Evolutionary conservation across 2,329 filamentous ascomycete species (phyloP).

Genomic region (Sporothrix pallida): DNA sequence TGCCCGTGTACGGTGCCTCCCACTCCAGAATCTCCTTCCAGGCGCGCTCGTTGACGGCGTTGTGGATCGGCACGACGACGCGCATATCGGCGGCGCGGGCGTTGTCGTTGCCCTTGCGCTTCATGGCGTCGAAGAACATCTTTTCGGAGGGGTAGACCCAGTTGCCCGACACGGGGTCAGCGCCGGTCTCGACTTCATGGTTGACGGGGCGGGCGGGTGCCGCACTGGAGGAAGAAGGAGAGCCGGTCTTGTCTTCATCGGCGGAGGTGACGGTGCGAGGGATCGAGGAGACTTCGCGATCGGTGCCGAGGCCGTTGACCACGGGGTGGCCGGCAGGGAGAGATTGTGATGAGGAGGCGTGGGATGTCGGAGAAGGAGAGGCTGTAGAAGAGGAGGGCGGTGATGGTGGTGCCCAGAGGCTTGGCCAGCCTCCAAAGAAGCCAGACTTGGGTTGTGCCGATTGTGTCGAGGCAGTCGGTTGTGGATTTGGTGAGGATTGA

Average conservation of each 20-base stretch:
- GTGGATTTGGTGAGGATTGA: slow-evolving; percentile 31
- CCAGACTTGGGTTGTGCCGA: slow-evolving; percentile 4
- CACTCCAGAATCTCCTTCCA: slow-evolving; percentile 91
- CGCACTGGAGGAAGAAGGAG: slow-evolving; percentile 34
- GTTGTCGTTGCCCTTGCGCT: slow-evolving; percentile 81
- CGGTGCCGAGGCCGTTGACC: slow-evolving; percentile 58
- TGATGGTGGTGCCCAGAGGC: slow-evolving; percentile 29
- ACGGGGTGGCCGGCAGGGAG: slow-evolving; percentile 33
- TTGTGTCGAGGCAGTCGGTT: neutral
- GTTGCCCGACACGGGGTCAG: slow-evolving; percentile 74
- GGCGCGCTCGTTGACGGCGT: slow-evolving; percentile 95
- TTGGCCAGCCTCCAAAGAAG: slow-evolving; percentile 32
- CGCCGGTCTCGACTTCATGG: slow-evolving; percentile 76
- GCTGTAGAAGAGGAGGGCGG: neutral
- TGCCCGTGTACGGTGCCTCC: slow-evolving; percentile 71
- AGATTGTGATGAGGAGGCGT: neutral
- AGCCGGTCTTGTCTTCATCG: slow-evolving; percentile 47
- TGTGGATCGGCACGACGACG: slow-evolving; percentile 94
- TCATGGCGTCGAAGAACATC: slow-evolving; percentile 98
- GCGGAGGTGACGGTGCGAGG: slow-evolving; percentile 55
- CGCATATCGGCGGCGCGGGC: slow-evolving; percentile 78
- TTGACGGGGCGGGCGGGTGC: slow-evolving; percentile 58
- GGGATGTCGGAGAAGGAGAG: neutral
- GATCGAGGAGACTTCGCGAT: slow-evolving; percentile 80
- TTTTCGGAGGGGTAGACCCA: slow-evolving; percentile 98